Evolutionary conservation across 1,284 basidiomycete genomes (phyloP), one percentile per base, ranked within the genome.

Genomic region (Ceratobasidium sp.): DNA sequence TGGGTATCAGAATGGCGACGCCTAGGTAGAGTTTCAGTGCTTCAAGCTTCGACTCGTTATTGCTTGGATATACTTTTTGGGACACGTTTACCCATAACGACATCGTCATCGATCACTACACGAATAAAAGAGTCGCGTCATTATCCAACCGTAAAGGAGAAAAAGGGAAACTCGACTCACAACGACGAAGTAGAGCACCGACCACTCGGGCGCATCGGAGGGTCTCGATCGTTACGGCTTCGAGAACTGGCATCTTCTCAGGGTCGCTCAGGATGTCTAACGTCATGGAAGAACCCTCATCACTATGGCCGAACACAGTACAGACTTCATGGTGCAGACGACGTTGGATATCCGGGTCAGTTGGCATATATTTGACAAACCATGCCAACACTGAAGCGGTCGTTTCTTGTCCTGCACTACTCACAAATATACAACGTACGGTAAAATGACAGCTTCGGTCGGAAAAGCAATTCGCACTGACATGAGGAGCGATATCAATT

Each of bases 271-370:
- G 13, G n/a, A 27, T 25, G 25, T 55, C 38, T 4, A 68, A 57
- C 17, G n/a, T n/a, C n/a, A n/a, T n/a, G n/a, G n/a, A n/a, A 8
- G 12, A n/a, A 25, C 2, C 32, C n/a, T 68, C 32, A 13, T 2
- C 1, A 7, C 55, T 34, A 8, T 15, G 35, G 15, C 64, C 64
- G 27, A 67, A 67, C 10, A 35, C 52, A 7, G 32, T 20, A 22
- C 64, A 67, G 5, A 67, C 29, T 55, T 67, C 52, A 27, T 67
- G 29, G 35, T 55, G 64, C 17, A 67, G 32, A n/a, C 52, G 67
- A 7, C 25, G 55, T 20, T 68, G 67, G n/a, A 68, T 57, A 0
- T 57, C 55, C 1, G 34, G 0, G 22, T 68, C 67, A 8, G 10
- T 13, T 13, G 55, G 34, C 0, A 68, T 22, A 42, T 45, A 68